A percentile compares a stretch with the other conserved stretches of the same genome.
These are phyloP conservation scores for Fusarium stilboides DNA, from an alignment of 2,329 filamentous ascomycete genomes.

Conservation along the genomic window DNA sequence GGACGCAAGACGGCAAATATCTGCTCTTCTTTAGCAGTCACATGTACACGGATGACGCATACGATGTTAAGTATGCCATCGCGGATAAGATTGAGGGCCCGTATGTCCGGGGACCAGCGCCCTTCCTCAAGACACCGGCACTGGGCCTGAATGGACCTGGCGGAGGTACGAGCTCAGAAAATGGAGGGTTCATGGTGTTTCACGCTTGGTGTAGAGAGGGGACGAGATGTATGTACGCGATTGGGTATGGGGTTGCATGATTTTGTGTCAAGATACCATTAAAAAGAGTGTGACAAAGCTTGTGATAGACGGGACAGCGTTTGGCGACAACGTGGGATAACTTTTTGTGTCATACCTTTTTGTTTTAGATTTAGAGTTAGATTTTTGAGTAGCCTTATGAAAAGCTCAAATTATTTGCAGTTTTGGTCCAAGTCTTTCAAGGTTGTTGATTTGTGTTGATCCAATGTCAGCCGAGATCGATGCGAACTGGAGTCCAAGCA, in stretches of 20 bases:
- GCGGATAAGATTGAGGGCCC: constrained; percentile 57
- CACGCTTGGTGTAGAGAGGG: constrained; percentile 55
- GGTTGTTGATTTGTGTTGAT: too few species aligned
- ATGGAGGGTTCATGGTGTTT: constrained; percentile 54
- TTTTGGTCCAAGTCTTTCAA: too few species aligned
- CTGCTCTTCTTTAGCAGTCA: constrained; percentile 75
- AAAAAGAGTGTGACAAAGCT: neutral
- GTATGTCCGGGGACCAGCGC: constrained; percentile 53
- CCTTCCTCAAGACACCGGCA: constrained; percentile 57
- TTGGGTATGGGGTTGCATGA: constrained; percentile 44
- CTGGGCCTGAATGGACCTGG: constrained; percentile 59
- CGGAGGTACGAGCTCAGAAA: constrained; percentile 55
- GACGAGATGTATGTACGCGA: constrained; percentile 57
- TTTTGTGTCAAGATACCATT: constrained; percentile 5
- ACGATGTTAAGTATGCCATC: constrained; percentile 74
- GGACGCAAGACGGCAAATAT: constrained; percentile 65
- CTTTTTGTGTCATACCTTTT: constrained; percentile 4
- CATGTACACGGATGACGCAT: constrained; percentile 68
- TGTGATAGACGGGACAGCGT: constrained; percentile 18
- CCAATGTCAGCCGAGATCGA: too few species aligned
- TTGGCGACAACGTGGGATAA: constrained; percentile 13
- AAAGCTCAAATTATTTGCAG: too few species aligned
- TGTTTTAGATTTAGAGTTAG: constrained; percentile 9
- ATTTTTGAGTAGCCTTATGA: neutral
- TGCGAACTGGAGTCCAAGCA: too few species aligned